These are phyloP conservation scores for Pedinophyceae sp. DNA, from an alignment of 139 green algal genomes.

Conservation along the genomic window DNA sequence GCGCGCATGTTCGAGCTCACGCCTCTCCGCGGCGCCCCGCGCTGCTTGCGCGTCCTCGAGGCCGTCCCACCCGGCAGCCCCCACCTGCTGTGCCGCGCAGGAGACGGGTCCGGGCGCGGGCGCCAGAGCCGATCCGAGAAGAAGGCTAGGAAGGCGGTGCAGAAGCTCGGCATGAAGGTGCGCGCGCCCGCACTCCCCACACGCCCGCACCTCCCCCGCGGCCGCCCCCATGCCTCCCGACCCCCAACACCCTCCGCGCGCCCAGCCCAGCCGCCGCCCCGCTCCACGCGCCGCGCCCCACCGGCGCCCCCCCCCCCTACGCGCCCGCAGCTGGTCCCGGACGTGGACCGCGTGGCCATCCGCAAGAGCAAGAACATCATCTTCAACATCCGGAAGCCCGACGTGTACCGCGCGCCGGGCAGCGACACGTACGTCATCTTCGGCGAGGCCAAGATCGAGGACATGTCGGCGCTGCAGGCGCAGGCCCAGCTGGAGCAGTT, in stretches of 20 bases:
- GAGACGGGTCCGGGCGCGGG: constrained; percentile 28
- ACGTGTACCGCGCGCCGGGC: constrained; percentile 92
- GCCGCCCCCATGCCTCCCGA: too few relatives aligned
- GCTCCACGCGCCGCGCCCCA: too few relatives aligned
- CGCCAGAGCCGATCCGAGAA: constrained; percentile 95
- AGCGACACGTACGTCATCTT: constrained; percentile 99
- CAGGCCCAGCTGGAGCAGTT: constrained; percentile 80
- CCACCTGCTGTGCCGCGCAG: too few relatives aligned
- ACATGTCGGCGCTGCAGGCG: constrained; percentile 75
- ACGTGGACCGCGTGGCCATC: constrained; percentile 85
- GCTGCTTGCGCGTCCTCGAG: too few relatives aligned
- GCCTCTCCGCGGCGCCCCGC: too few relatives aligned
- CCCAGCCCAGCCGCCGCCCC: too few relatives aligned
- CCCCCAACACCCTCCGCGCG: too few relatives aligned
- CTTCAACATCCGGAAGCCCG: constrained; percentile 91
- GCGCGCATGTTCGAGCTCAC: too few relatives aligned
- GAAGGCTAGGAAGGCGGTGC: constrained; percentile 95
- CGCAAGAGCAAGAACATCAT: constrained; percentile 98
- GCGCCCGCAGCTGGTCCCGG: constrained; percentile 47
- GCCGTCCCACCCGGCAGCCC: too few relatives aligned
- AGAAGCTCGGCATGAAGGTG: constrained; percentile 95
- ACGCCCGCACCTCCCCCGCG: too few relatives aligned
- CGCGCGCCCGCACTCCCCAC: too few relatives aligned
- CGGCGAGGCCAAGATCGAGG: constrained; percentile 98
- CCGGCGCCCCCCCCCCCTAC: too few relatives aligned